Evolutionary conservation across 129 eudicot species (phyloP).

Genomic region (Chrysanthemum makinoi): DNA sequence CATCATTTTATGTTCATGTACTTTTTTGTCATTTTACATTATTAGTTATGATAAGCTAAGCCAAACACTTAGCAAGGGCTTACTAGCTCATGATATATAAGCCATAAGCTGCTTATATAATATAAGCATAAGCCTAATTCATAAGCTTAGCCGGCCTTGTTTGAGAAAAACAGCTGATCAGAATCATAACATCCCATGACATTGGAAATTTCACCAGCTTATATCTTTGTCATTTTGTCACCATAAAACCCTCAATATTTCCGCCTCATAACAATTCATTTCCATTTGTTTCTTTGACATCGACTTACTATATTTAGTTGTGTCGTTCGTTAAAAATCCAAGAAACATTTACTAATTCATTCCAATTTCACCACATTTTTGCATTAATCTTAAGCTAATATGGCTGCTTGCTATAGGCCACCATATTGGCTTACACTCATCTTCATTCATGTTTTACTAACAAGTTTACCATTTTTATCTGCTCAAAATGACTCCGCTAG

Average conservation of each 20-base stretch:
- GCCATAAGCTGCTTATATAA: too few species aligned
- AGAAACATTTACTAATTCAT: neutral
- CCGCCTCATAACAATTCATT: slow-evolving; percentile 26
- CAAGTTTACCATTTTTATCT: slow-evolving; percentile 11
- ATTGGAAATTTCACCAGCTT: slow-evolving; percentile 31
- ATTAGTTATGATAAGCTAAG: too few species aligned
- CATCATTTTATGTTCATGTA: too few species aligned
- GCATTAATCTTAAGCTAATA: slow-evolving; percentile 9
- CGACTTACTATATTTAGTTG: slow-evolving; percentile 21
- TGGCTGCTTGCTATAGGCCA: slow-evolving; percentile 17
- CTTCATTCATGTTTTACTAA: slow-evolving; percentile 11
- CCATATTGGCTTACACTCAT: slow-evolving; percentile 26
- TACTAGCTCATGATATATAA: too few species aligned
- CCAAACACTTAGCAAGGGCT: too few species aligned
- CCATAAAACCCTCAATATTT: slow-evolving; percentile 26
- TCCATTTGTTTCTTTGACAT: slow-evolving; percentile 22
- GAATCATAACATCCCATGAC: slow-evolving; percentile 25
- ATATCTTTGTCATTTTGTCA: slow-evolving; percentile 29
- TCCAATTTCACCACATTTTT: neutral
- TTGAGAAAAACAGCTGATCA: slow-evolving; percentile 15
- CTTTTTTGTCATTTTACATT: too few species aligned
- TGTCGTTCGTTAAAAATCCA: slow-evolving; percentile 14
- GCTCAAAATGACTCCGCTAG: slow-evolving; percentile 25
- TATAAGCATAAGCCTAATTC: too few species aligned
- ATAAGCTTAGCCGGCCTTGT: slow-evolving; percentile 25